Percentiles rank a stretch among this genome's conserved stretches.
Evolutionary conservation across 73 alveolate genomes (phyloP).

Genomic region (Urostyla sp.): DNA sequence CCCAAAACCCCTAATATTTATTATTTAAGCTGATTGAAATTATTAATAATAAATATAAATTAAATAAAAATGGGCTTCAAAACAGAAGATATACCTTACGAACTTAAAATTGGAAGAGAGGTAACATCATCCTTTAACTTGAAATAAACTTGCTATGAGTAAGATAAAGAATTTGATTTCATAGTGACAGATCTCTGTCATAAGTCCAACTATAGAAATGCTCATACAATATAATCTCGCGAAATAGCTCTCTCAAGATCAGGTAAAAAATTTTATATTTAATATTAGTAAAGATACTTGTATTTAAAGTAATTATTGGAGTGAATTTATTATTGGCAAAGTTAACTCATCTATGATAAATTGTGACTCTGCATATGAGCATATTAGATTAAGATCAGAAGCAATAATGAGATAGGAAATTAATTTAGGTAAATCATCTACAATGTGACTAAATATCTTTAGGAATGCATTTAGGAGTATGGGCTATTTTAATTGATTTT

Average conservation of each 20-base stretch:
- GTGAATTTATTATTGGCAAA: constrained; percentile 47
- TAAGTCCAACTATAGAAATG: constrained; percentile 45
- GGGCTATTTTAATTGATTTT: constrained; percentile 55
- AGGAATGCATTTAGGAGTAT: constrained; percentile 59
- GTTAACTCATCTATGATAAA: constrained; percentile 37
- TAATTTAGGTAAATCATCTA: no score
- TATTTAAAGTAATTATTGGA: constrained; percentile 37
- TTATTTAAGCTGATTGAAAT: not conserved
- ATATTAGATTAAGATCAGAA: constrained; percentile 70
- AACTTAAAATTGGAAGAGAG: constrained; percentile 50
- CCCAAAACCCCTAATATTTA: constrained; percentile 21
- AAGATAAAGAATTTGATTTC: constrained; percentile 37
- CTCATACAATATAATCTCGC: not conserved
- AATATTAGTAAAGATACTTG: constrained; percentile 23
- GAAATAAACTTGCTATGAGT: not conserved
- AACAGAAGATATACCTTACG: constrained; percentile 60
- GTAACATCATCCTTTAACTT: constrained; percentile 27
- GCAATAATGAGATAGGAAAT: constrained; percentile 57
- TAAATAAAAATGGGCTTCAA: constrained; percentile 55
- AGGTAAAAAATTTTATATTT: constrained; percentile 5
- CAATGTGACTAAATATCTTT: no score
- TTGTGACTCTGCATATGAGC: constrained; percentile 61
- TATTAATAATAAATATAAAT: not conserved
- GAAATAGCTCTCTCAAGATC: constrained; percentile 58
- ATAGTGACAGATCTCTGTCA: constrained; percentile 30